A percentile compares a stretch with the other conserved stretches of the same genome.
phyloP scores from a whole-genome alignment of 139 green algal species.

The Diplosphaera chodatii region DNA sequence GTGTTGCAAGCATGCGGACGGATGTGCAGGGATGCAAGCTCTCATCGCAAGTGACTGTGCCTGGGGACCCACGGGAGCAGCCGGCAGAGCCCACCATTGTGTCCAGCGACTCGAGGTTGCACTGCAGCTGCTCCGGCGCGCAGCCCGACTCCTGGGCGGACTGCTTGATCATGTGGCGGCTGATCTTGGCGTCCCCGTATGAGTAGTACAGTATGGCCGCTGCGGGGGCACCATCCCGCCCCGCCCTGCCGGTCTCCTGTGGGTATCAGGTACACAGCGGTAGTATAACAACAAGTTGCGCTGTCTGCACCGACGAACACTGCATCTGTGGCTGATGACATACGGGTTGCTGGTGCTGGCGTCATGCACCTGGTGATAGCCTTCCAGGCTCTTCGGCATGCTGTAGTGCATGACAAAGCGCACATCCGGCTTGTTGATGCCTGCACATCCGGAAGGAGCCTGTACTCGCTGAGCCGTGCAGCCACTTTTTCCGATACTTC shows the following conservation, averaged over 20 bases:
- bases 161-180: slow-evolving; percentile 62
- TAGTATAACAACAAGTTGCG: too few relatives aligned
- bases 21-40: too few relatives aligned
- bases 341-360: too few relatives aligned
- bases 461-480: too few relatives aligned
- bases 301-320: too few relatives aligned
- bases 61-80: too few relatives aligned
- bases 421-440: slow-evolving; percentile 69
- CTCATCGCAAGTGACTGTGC: too few relatives aligned
- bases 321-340: too few relatives aligned
- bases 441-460: slow-evolving; percentile 11
- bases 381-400: slow-evolving; percentile 85
- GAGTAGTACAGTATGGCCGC: slow-evolving; percentile 76
- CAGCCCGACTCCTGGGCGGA: slow-evolving; percentile 55
- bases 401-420: slow-evolving; percentile 90
- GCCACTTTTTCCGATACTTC: too few relatives aligned
- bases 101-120: slow-evolving; percentile 76
- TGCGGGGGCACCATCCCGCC: slow-evolving; percentile 63
- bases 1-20: too few relatives aligned
- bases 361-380: slow-evolving; percentile 59
- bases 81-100: slow-evolving; percentile 69
- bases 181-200: slow-evolving; percentile 54
- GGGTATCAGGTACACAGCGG: too few relatives aligned
- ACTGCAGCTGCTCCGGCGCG: slow-evolving; percentile 32
- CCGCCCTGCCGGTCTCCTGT: slow-evolving; percentile 77